phyloP scores from a whole-genome alignment of 179 eudicot species.

The Pouteria campechiana region DNA sequence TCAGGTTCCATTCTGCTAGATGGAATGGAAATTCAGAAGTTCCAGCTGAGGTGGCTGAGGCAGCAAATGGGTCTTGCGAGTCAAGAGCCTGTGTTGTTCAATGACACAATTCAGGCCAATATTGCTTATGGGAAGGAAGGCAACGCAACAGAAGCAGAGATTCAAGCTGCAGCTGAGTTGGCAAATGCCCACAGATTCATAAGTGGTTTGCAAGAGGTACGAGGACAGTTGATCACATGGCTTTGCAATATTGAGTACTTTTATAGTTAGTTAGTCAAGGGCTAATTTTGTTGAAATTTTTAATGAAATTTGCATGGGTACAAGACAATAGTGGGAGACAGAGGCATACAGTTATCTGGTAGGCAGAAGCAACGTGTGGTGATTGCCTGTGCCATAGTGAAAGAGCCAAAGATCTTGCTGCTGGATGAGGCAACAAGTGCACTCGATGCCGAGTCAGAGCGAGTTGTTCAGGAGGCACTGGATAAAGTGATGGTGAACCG shows the following conservation, averaged over 20 bases:
- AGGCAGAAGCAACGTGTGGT: slow-evolving; percentile 48
- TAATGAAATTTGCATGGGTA: slow-evolving; percentile 16
- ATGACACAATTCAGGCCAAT: slow-evolving; percentile 37
- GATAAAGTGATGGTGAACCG: slow-evolving; percentile 34
- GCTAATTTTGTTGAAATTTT: not conserved
- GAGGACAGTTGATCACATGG: too few relatives aligned
- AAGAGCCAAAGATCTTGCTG: slow-evolving; percentile 35
- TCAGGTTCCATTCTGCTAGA: slow-evolving; percentile 30
- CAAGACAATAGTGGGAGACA: slow-evolving; percentile 38
- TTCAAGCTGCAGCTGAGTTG: slow-evolving; percentile 27
- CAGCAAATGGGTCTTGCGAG: slow-evolving; percentile 50
- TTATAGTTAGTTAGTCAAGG: too few relatives aligned
- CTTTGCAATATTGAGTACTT: too few relatives aligned
- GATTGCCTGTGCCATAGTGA: slow-evolving; percentile 42
- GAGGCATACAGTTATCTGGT: slow-evolving; percentile 46
- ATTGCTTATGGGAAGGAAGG: slow-evolving; percentile 48
- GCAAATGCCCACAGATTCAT: slow-evolving; percentile 56
- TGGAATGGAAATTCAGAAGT: slow-evolving; percentile 29
- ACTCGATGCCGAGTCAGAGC: slow-evolving; percentile 45
- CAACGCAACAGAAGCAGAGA: slow-evolving; percentile 34
- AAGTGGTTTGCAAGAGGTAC: slow-evolving; percentile 28
- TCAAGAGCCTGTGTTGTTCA: slow-evolving; percentile 44
- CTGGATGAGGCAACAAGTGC: slow-evolving; percentile 53
- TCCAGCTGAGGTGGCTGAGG: slow-evolving; percentile 45
- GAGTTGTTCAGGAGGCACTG: slow-evolving; percentile 41